Percentiles rank a stretch among this genome's conserved stretches.
Conservation (phyloP, 768 basidiomycete species). For the Boletellus emodensis region DNA sequence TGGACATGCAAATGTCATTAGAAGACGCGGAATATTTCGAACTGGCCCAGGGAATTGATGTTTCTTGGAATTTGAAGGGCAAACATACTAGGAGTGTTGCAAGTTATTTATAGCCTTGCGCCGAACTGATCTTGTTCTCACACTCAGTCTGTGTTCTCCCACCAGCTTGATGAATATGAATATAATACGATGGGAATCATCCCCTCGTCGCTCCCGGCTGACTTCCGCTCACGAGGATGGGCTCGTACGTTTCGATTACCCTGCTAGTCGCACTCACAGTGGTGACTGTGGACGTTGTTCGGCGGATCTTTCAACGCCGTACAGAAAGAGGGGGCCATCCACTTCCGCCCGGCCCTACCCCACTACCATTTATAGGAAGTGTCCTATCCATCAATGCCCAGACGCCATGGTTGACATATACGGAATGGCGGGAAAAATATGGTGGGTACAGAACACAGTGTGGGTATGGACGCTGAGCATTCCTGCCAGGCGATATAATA, state of each 20-base stretch:
- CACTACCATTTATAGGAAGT: constrained; percentile 7
- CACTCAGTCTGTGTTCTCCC: too few relatives aligned
- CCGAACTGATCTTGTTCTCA: too few relatives aligned
- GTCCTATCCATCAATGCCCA: neutral
- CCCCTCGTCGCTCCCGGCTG: too few relatives aligned
- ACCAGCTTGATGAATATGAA: too few relatives aligned
- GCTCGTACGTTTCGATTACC: neutral
- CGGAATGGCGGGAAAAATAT: constrained; percentile 2
- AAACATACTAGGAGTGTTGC: too few relatives aligned
- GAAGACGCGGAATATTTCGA: too few relatives aligned
- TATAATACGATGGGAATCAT: too few relatives aligned
- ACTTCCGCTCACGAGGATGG: neutral
- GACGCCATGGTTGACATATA: constrained; percentile 3
- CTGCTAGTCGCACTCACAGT: neutral
- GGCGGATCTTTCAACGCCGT: neutral
- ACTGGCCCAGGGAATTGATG: too few relatives aligned
- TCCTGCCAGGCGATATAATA: neutral
- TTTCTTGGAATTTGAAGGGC: too few relatives aligned
- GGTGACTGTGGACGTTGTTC: neutral
- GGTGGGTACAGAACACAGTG: neutral
- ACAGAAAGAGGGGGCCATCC: neutral
- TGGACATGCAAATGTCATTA: too few relatives aligned
- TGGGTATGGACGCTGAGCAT: neutral
- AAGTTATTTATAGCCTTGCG: too few relatives aligned
- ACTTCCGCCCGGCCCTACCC: constrained; percentile 6